Evolutionary conservation across 148 eudicot species (phyloP).

Genomic region (Simmondsia chinensis): DNA sequence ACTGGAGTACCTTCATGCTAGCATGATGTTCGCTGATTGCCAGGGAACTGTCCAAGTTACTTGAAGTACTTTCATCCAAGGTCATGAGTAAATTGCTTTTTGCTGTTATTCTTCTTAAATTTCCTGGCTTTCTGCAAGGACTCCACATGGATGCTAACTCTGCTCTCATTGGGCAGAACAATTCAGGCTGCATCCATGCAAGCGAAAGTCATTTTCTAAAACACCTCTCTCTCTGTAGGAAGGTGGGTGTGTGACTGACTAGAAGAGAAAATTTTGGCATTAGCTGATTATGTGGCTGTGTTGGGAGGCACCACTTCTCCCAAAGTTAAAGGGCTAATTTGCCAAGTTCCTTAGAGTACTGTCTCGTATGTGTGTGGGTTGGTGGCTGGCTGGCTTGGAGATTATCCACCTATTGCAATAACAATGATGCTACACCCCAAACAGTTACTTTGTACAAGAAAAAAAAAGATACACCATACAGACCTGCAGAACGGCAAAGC

Average conservation of each 20-base stretch:
- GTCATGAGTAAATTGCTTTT: constrained; percentile 26
- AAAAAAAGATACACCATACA: background rate
- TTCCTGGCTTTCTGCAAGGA: constrained; percentile 38
- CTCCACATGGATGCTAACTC: constrained; percentile 92
- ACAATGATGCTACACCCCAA: background rate
- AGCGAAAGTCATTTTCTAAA: too few relatives aligned
- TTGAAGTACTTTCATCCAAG: constrained; percentile 15
- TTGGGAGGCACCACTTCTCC: too few relatives aligned
- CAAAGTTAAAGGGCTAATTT: too few relatives aligned
- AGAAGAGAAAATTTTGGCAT: too few relatives aligned
- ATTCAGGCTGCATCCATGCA: constrained; percentile 89
- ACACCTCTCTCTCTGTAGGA: too few relatives aligned
- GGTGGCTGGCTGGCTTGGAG: too few relatives aligned
- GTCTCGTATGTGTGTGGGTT: too few relatives aligned
- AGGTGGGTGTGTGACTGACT: too few relatives aligned
- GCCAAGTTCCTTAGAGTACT: too few relatives aligned
- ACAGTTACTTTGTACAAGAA: background rate
- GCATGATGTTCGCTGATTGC: constrained; percentile 30
- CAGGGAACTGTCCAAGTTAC: constrained; percentile 17
- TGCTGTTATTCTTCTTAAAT: constrained; percentile 42
- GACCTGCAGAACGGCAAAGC: constrained; percentile 95
- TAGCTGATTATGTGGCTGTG: too few relatives aligned
- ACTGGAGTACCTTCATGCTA: constrained; percentile 45
- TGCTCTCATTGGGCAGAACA: constrained; percentile 69
- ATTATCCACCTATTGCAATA: background rate